Evolutionary conservation across 2,329 filamentous ascomycete genomes (phyloP), one percentile per base, ranked within the genome.

Genomic region (Epichloe gansuensis): DNA sequence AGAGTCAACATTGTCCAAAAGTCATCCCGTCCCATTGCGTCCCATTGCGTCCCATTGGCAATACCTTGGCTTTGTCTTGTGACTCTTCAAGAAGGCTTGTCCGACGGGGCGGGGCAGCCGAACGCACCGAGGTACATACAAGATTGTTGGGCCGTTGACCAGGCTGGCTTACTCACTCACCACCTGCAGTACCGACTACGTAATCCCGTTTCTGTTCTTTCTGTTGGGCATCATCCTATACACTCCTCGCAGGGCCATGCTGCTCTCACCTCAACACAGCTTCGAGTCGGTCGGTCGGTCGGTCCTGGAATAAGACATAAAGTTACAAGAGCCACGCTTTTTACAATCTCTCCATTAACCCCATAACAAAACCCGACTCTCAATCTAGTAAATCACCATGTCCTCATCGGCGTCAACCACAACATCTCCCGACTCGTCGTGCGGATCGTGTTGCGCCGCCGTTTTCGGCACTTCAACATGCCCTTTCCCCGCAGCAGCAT

Each of bases 371-470:
- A 2, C 7, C 15, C 2, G 15, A 46, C n/a, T 15, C 27, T 41
- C 25, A 44, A 17, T 45, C 77, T 72, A 95, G 71, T 95, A 95
- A 54, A 95, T 91, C 50, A 95, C 88, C 60, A 85, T 89, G 62
- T 95, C 89, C 71, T 96, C 89, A 54, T 89, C 87, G 51, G 85
- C 87, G 66, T 89, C 86, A 51, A 93, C 82, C 58, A 94, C 76
- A 52, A 91, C 83, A 61, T 90, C 87, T 50, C 81, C 85, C 49
- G 78, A 76, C 56, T 89, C 82, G 61, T 90, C 85, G 54, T 85
- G 76, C 59, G 77, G 64, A 53, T 73, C 74, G 61, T 68, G 73
- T 52, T 71, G 58, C 36, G 44, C 46, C 45, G 25, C 35, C 11
- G 47, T 4, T 40, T 50, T 44, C 15, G 39, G 31, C 13, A 15